A percentile compares a stretch with the other conserved stretches of the same genome.
These are phyloP conservation scores for Blastobotrys malaysiensis DNA, from an alignment of 1,139 yeast species.

Conservation along the genomic window DNA sequence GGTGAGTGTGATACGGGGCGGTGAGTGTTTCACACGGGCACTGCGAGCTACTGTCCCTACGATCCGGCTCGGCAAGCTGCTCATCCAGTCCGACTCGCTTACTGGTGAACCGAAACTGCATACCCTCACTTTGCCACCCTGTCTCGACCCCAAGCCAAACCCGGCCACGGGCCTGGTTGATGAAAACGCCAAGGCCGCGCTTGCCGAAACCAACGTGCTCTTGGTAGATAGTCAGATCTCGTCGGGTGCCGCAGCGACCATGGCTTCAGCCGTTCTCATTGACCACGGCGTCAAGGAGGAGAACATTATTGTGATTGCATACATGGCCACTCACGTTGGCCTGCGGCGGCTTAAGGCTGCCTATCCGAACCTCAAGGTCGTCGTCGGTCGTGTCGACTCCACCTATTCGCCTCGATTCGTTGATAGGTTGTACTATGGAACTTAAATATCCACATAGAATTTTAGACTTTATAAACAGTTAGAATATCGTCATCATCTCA, in stretches of 20 bases:
- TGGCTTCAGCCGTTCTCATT: conserved; percentile 83
- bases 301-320: conserved; percentile 64
- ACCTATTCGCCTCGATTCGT: conserved; percentile 50
- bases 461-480: not conserved
- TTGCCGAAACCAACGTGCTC: conserved; percentile 44
- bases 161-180: conserved; percentile 15
- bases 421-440: conserved; percentile 77
- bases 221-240: conserved; percentile 83
- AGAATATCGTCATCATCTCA: too few species aligned
- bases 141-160: conserved; percentile 23
- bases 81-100: conserved; percentile 79
- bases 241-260: conserved; percentile 89
- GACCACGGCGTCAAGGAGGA: conserved; percentile 70
- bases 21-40: conserved; percentile 84
- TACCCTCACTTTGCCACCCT: conserved; percentile 55
- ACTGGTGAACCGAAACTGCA: conserved; percentile 95
- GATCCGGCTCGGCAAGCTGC: conserved; percentile 69
- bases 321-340: conserved; percentile 77
- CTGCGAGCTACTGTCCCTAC: conserved; percentile 72
- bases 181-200: conserved; percentile 14
- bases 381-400: conserved; percentile 56
- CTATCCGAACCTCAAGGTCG: conserved; percentile 61
- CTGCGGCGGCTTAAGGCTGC: conserved; percentile 69
- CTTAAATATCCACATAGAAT: conserved; percentile 30
- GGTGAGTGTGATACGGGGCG: conserved; percentile 79